Evolutionary conservation across 1,284 basidiomycete genomes (phyloP).

Genomic region (Pyrrhoderma noxium): DNA sequence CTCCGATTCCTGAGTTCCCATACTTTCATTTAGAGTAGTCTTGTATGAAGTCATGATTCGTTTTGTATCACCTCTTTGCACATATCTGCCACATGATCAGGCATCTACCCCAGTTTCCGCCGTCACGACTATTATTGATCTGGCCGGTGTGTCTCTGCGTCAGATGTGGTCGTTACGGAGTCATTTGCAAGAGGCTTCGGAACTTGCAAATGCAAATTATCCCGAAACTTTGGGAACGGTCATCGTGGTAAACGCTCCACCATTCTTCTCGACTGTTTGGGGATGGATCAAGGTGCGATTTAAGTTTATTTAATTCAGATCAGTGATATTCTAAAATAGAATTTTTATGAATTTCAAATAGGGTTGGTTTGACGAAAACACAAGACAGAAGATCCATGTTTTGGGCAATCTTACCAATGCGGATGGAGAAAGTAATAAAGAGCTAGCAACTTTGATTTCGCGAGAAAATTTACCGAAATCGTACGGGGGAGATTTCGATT

Average conservation of each 20-base stretch:
- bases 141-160: conserved; percentile 49
- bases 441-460: conserved; percentile 47
- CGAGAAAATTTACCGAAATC: conserved; percentile 48
- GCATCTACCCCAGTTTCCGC: conserved; percentile 52
- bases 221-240: conserved; percentile 65
- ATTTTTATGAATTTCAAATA: no score
- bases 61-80: conserved; percentile 59
- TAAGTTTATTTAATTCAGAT: neutral
- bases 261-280: conserved; percentile 74
- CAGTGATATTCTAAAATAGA: no score
- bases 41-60: conserved; percentile 62
- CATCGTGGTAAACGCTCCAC: conserved; percentile 66
- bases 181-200: conserved; percentile 68
- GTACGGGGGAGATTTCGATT: conserved; percentile 66
- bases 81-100: conserved; percentile 49
- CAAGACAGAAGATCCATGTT: conserved; percentile 63
- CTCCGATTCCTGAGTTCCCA: neutral
- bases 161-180: conserved; percentile 60
- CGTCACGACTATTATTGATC: conserved; percentile 68
- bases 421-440: conserved; percentile 36
- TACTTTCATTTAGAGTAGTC: conserved; percentile 32
- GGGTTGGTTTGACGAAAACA: conserved; percentile 74
- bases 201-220: conserved; percentile 69
- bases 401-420: conserved; percentile 36
- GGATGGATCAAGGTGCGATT: conserved; percentile 61